phyloP scores from a whole-genome alignment of 1,284 basidiomycete species.

The Leucoagaricus sp. region DNA sequence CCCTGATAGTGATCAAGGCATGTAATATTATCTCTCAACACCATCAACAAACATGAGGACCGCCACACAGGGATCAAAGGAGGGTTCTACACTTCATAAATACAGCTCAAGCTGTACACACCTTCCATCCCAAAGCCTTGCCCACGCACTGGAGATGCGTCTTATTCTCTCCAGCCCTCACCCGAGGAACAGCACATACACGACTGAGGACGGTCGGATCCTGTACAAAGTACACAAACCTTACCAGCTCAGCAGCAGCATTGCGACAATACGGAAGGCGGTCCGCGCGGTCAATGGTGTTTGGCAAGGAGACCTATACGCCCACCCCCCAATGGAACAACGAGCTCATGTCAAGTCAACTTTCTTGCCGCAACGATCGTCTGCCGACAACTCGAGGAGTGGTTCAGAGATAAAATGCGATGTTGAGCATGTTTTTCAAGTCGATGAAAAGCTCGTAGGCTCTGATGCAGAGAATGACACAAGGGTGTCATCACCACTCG shows the following conservation, averaged over 20 bases:
- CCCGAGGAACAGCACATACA: slow-evolving; percentile 18
- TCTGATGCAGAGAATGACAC: not conserved
- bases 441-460: not conserved
- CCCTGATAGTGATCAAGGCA: too few species aligned
- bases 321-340: slow-evolving; percentile 5
- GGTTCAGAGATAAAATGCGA: not conserved
- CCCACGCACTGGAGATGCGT: too few species aligned
- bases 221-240: slow-evolving; percentile 17
- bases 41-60: too few species aligned
- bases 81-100: too few species aligned
- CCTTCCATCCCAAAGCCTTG: too few species aligned
- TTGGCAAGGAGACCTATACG: not conserved
- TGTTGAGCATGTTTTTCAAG: not conserved
- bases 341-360: not conserved
- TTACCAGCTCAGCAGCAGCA: not conserved
- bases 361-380: not conserved
- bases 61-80: too few species aligned
- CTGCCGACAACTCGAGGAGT: slow-evolving; percentile 5
- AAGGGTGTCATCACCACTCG: slow-evolving; percentile 2
- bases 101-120: too few species aligned
- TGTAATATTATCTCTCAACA: too few species aligned
- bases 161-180: slow-evolving; percentile 14
- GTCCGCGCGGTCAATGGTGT: not conserved
- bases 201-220: slow-evolving; percentile 12
- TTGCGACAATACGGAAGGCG: slow-evolving; percentile 11